Evolutionary conservation across 192 early-diverging fungal species (phyloP).

Genomic region (Linderina pennispora): DNA sequence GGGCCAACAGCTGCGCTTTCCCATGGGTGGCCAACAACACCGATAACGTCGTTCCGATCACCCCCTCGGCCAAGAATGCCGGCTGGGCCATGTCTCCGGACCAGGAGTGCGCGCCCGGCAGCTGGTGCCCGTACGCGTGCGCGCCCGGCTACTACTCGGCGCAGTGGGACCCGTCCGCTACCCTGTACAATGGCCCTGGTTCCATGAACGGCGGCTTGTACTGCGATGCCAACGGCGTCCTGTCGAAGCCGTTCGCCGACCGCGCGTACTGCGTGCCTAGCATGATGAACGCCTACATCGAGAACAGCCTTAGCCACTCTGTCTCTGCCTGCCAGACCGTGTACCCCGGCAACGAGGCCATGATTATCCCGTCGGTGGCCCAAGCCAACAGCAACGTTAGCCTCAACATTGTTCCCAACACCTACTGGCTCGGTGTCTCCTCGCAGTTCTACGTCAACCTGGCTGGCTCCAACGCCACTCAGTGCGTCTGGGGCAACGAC

Average conservation of each 20-base stretch:
- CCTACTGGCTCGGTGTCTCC: conserved; percentile 45
- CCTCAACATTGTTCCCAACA: conserved; percentile 33
- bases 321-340: conserved; percentile 46
- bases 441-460: conserved; percentile 45
- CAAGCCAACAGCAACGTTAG: conserved; percentile 4
- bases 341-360: conserved; percentile 45
- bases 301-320: conserved; percentile 27
- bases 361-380: conserved; percentile 43
- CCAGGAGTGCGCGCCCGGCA: conserved; percentile 22
- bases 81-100: conserved; percentile 48
- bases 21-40: conserved; percentile 4
- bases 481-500: conserved; percentile 39
- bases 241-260: conserved; percentile 25
- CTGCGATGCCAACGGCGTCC: conserved; percentile 15
- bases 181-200: conserved; percentile 22
- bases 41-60: conserved; percentile 34
- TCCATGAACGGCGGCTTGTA: conserved; percentile 46
- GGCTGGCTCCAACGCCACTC: conserved; percentile 22
- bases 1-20: background rate
- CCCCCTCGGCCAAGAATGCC: conserved; percentile 17
- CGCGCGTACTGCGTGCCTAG: conserved; percentile 25
- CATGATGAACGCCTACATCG: conserved; percentile 25
- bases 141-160: conserved; percentile 39
- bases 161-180: conserved; percentile 32
- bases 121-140: conserved; percentile 44